Conservation (phyloP, 1,139 yeast genomes). For the Pneumocystis jirovecii region DNA sequence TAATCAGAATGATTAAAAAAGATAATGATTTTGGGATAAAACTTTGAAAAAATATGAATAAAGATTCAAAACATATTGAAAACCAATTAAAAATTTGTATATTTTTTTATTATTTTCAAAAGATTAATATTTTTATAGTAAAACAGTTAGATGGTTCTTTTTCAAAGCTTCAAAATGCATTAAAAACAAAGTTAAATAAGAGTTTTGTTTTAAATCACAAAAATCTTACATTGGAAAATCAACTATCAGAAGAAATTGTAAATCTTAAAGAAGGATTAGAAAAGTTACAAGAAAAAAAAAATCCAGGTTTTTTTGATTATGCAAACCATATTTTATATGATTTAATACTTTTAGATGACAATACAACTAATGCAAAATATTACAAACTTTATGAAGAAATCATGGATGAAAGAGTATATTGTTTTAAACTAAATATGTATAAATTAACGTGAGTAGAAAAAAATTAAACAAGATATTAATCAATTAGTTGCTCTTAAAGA, state of each 20-base stretch:
- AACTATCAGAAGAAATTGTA: neutral
- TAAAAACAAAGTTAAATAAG: neutral
- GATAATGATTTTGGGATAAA: neutral
- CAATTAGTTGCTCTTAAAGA: neutral
- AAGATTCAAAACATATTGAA: neutral
- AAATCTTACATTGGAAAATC: neutral
- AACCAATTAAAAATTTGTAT: neutral
- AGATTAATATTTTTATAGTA: neutral
- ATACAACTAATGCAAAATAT: neutral
- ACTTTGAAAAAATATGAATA: neutral
- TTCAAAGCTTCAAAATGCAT: neutral
- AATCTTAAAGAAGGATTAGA: neutral
- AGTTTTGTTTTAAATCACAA: neutral
- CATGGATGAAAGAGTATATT: neutral
- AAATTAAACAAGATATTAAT: neutral
- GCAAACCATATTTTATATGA: neutral
- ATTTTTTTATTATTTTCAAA: neutral
- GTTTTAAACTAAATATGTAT: neutral
- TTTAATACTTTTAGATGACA: neutral
- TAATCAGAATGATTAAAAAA: neutral
- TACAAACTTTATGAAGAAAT: neutral
- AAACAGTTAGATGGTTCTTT: neutral
- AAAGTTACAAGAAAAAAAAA: neutral
- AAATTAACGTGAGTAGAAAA: neutral
- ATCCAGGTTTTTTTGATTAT: neutral